A percentile compares a stretch with the other conserved stretches of the same genome.
Conservation (phyloP, 2,329 filamentous ascomycete species). For the Colletotrichum costaricense region DNA sequence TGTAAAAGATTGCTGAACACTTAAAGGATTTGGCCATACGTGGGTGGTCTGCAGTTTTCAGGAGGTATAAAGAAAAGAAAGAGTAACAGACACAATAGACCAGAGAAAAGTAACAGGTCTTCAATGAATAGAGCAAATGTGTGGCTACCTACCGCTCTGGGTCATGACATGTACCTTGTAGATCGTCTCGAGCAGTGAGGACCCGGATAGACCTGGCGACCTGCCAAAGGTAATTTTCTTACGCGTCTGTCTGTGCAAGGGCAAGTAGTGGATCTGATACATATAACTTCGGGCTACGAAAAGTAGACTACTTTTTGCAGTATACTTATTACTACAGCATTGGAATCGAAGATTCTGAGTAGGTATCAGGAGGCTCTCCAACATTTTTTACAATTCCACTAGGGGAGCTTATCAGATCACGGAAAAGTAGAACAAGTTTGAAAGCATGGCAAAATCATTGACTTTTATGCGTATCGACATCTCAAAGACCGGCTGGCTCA, state of each 20-base stretch:
- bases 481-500: slow-evolving; percentile 53
- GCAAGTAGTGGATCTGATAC: too few species aligned
- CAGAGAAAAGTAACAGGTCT: not conserved
- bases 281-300: too few species aligned
- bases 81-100: not conserved
- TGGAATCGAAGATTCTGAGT: too few species aligned
- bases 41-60: not conserved
- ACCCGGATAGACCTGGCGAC: not conserved
- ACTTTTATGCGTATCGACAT: not conserved
- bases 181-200: not conserved
- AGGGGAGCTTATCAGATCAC: not conserved
- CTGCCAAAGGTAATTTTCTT: too few species aligned
- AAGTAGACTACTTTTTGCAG: too few species aligned
- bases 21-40: not conserved
- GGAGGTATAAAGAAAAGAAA: not conserved
- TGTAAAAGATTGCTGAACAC: not conserved
- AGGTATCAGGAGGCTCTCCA: not conserved
- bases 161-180: not conserved
- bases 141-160: not conserved
- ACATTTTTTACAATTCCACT: not conserved
- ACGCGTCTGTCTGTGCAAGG: too few species aligned
- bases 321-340: too few species aligned
- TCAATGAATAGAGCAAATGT: not conserved
- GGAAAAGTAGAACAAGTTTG: not conserved
- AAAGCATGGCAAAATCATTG: not conserved